Conservation (phyloP, 2,329 filamentous ascomycete genomes). For the Trichoderma hamatum region DNA sequence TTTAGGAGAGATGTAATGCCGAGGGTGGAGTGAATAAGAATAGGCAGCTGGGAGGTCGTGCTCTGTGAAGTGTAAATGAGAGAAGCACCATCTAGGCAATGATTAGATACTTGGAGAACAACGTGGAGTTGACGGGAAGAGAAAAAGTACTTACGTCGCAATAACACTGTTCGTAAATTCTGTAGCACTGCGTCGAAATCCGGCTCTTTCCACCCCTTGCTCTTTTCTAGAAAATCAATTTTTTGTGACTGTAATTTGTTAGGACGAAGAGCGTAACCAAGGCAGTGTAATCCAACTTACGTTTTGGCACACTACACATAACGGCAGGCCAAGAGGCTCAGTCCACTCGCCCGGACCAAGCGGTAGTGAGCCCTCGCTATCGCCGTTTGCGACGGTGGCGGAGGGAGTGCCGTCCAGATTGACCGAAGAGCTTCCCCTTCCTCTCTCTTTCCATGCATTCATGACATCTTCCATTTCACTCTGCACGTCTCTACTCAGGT, state of each 20-base stretch:
- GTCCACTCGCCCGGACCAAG: constrained; percentile 92
- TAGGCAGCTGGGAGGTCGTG: constrained; percentile 74
- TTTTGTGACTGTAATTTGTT: constrained; percentile 68
- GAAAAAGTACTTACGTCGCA: constrained; percentile 68
- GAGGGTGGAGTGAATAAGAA: constrained; percentile 80
- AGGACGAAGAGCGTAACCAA: background rate
- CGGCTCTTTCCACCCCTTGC: constrained; percentile 91
- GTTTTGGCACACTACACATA: constrained; percentile 96
- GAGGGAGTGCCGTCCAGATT: constrained; percentile 64
- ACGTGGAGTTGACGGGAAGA: background rate
- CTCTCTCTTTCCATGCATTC: constrained; percentile 75
- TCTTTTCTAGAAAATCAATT: constrained; percentile 88
- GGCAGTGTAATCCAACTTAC: constrained; percentile 51
- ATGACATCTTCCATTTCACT: constrained; percentile 87
- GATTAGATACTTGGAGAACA: constrained; percentile 27
- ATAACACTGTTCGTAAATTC: constrained; percentile 82
- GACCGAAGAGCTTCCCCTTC: constrained; percentile 64
- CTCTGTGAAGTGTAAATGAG: constrained; percentile 83
- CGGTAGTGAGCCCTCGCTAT: constrained; percentile 72
- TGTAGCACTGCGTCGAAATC: constrained; percentile 96
- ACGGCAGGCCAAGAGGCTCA: constrained; percentile 79
- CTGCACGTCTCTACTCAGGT: constrained; percentile 74
- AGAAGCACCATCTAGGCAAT: constrained; percentile 70
- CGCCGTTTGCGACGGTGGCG: constrained; percentile 55
- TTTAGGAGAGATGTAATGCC: constrained; percentile 84